Conservation (phyloP, 148 eudicot species). For the Rhododendron henanense region DNA sequence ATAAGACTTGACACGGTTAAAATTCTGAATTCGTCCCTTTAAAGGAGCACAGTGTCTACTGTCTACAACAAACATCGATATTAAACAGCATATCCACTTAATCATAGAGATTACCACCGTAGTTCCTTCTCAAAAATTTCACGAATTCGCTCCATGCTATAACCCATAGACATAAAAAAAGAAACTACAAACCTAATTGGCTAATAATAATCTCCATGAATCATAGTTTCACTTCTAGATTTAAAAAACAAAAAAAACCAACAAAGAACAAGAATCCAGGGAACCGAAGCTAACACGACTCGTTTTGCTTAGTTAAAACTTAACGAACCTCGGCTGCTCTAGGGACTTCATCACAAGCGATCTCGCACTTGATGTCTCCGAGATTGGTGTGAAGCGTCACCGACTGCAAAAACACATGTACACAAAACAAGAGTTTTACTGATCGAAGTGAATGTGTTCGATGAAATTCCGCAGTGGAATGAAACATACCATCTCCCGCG, state of each 20-base stretch:
- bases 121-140: neutral
- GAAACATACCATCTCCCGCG: conserved; percentile 18
- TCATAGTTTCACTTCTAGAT: neutral
- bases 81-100: neutral
- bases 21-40: neutral
- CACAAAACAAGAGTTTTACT: neutral
- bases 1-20: too few relatives aligned
- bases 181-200: neutral
- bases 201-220: neutral
- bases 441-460: neutral
- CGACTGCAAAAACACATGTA: conserved; percentile 36
- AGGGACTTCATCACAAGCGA: conserved; percentile 79
- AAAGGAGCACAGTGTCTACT: neutral
- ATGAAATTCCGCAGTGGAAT: conserved; percentile 5
- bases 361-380: conserved; percentile 89
- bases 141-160: neutral
- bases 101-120: neutral
- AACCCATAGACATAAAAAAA: neutral
- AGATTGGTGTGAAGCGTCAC: conserved; percentile 88
- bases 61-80: neutral
- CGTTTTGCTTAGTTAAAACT: neutral
- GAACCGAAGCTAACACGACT: neutral
- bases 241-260: neutral
- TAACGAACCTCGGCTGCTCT: conserved; percentile 65
- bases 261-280: neutral